A percentile compares a stretch with the other conserved stretches of the same genome.
These are phyloP conservation scores for Aspergillus pseudoglaucus DNA, from an alignment of 2,329 filamentous ascomycete species.

Conservation along the genomic window DNA sequence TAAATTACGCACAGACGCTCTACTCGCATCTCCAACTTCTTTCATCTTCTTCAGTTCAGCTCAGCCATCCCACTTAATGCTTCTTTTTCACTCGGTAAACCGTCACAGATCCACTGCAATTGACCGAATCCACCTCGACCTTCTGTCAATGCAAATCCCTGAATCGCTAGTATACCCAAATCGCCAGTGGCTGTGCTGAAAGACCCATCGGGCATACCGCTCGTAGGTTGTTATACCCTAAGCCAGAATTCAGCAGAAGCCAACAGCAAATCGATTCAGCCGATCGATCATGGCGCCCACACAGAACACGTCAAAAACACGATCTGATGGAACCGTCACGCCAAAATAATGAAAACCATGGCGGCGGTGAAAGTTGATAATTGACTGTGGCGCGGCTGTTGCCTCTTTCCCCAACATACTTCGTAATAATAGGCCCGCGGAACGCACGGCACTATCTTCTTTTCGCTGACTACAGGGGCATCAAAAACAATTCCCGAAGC, in stretches of 20 bases:
- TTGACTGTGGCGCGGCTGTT: neutral
- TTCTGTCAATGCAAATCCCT: neutral
- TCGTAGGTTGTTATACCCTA: neutral
- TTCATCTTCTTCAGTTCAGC: neutral
- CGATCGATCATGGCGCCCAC: neutral
- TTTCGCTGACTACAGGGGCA: too few species aligned
- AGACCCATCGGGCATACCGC: neutral
- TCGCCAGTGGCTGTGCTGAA: neutral
- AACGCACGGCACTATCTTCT: too few species aligned
- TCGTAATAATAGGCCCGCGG: too few species aligned
- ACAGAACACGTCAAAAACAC: neutral
- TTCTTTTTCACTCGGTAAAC: neutral
- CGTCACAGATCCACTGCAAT: neutral
- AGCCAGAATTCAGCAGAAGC: neutral
- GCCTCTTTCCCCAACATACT: too few species aligned
- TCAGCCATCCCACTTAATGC: neutral
- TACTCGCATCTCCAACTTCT: neutral
- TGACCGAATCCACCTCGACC: neutral
- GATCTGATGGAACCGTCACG: neutral
- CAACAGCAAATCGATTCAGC: neutral
- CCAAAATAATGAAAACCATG: neutral
- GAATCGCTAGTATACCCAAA: neutral
- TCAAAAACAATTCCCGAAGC: too few species aligned
- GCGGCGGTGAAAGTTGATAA: neutral
- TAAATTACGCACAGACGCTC: neutral